A percentile compares a stretch with the other conserved stretches of the same genome.
phyloP scores from a whole-genome alignment of 495 filamentous ascomycete species.

The Trichocladium antarcticum region DNA sequence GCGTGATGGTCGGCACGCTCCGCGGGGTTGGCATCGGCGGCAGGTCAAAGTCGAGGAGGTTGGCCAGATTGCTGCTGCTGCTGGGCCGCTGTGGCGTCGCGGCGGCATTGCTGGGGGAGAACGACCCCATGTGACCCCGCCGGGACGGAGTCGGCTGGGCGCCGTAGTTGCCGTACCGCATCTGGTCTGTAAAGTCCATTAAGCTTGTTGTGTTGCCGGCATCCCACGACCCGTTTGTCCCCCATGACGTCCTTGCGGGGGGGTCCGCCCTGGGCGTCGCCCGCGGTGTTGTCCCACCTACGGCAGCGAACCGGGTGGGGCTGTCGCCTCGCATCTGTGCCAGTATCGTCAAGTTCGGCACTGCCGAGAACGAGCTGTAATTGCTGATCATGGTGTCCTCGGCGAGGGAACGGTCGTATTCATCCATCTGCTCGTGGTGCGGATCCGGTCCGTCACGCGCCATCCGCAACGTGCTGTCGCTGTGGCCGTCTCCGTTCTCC shows the following conservation, averaged over 20 bases:
- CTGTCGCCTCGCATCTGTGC: conserved; percentile 51
- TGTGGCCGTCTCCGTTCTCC: conserved; percentile 9
- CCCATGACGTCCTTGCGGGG: conserved; percentile 55
- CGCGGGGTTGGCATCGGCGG: conserved; percentile 81
- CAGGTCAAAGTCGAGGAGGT: conserved; percentile 87
- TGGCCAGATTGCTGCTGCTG: conserved; percentile 27
- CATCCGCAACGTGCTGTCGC: conserved; percentile 17
- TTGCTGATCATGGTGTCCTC: conserved; percentile 63
- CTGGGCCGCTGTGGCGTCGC: conserved; percentile 28
- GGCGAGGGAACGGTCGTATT: conserved; percentile 27
- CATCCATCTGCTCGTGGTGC: conserved; percentile 2
- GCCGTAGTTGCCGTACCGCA: conserved; percentile 38
- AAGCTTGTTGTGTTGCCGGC: conserved; percentile 57
- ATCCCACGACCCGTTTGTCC: conserved; percentile 16
- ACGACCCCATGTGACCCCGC: conserved; percentile 20
- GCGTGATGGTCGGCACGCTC: conserved; percentile 80
- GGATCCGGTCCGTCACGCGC: not conserved
- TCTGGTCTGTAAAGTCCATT: conserved; percentile 78
- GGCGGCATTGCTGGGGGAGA: conserved; percentile 13
- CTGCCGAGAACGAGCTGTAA: conserved; percentile 75
- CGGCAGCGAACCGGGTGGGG: conserved; percentile 34
- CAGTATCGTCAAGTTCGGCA: conserved; percentile 82
- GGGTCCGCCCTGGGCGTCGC: conserved; percentile 22
- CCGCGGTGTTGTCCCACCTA: conserved; percentile 21
- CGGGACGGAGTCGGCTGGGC: conserved; percentile 21